Evolutionary conservation across 441 rosid species (phyloP).

Genomic region (Gossypium davidsonii): DNA sequence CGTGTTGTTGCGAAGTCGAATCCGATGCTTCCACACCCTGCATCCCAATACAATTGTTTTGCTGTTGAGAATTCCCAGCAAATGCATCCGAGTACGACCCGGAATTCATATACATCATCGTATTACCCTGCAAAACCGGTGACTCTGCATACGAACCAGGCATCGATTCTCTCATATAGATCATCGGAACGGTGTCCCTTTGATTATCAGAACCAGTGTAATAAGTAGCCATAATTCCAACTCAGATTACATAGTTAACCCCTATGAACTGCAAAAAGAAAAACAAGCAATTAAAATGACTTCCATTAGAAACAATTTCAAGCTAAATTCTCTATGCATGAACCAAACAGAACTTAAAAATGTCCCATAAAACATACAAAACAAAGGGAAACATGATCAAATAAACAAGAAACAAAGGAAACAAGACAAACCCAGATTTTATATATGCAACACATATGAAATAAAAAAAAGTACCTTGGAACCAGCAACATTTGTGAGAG

Average conservation of each 20-base stretch:
- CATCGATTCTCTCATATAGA: conserved; percentile 44
- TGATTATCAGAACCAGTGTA: conserved; percentile 53
- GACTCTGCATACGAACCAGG: conserved; percentile 52
- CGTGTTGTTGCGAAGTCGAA: conserved; percentile 54
- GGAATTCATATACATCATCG: conserved; percentile 71
- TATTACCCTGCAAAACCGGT: conserved; percentile 47
- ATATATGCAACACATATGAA: background rate
- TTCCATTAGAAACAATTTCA: conserved; percentile 13
- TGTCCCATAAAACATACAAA: background rate
- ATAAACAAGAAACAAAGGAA: background rate
- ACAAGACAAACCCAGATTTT: conserved; percentile 17
- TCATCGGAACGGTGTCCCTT: conserved; percentile 49
- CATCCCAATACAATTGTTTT: conserved; percentile 42
- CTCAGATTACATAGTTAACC: conserved; percentile 15
- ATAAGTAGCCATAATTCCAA: conserved; percentile 61
- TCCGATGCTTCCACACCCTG: conserved; percentile 43
- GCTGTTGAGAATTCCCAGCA: conserved; percentile 53
- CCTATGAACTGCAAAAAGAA: conserved; percentile 14
- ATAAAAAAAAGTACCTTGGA: conserved; percentile 49
- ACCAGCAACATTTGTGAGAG: conserved; percentile 42
- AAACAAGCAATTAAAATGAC: conserved; percentile 20
- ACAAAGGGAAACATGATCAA: conserved; percentile 7
- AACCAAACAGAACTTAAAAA: background rate
- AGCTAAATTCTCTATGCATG: background rate
- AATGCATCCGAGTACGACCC: conserved; percentile 50